A percentile compares a stretch with the other conserved stretches of the same genome.
Evolutionary conservation across 2,329 filamentous ascomycete genomes (phyloP).

Genomic region (Diatrype stigma): DNA sequence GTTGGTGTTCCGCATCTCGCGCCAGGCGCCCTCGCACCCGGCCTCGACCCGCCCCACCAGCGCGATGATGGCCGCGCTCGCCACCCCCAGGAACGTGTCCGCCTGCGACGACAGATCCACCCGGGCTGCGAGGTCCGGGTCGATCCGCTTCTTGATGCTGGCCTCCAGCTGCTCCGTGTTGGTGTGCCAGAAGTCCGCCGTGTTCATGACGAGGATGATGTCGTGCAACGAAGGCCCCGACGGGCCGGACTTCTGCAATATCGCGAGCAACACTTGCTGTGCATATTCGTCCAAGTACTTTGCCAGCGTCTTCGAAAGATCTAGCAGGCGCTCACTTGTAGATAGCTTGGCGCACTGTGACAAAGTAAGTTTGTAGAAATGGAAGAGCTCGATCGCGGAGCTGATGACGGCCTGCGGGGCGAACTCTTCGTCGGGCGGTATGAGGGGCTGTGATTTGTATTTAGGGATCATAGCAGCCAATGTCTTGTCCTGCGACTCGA

Average conservation of each 20-base stretch:
- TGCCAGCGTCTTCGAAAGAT: conserved; percentile 78
- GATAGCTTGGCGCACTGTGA: conserved; percentile 96
- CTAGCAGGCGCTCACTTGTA: conserved; percentile 79
- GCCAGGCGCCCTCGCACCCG: conserved; percentile 82
- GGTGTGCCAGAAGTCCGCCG: conserved; percentile 93
- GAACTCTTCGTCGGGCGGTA: conserved; percentile 86
- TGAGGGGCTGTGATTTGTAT: conserved; percentile 78
- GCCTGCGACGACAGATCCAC: conserved; percentile 91
- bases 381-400: conserved; percentile 94
- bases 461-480: conserved; percentile 79
- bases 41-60: conserved; percentile 81
- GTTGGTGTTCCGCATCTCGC: conserved; percentile 94
- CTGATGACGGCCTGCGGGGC: conserved; percentile 82
- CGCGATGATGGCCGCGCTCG: conserved; percentile 77
- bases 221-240: conserved; percentile 62
- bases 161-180: conserved; percentile 93
- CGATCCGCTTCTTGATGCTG: conserved; percentile 87
- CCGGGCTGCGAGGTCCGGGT: conserved; percentile 66
- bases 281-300: conserved; percentile 96
- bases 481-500: conserved; percentile 91
- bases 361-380: conserved; percentile 89
- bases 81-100: conserved; percentile 92
- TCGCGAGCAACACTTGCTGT: conserved; percentile 80
- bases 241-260: conserved; percentile 54
- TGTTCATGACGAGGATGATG: conserved; percentile 84